phyloP scores from a whole-genome alignment of 2,329 filamentous ascomycete genomes.

The Grosmannia clavigera region DNA sequence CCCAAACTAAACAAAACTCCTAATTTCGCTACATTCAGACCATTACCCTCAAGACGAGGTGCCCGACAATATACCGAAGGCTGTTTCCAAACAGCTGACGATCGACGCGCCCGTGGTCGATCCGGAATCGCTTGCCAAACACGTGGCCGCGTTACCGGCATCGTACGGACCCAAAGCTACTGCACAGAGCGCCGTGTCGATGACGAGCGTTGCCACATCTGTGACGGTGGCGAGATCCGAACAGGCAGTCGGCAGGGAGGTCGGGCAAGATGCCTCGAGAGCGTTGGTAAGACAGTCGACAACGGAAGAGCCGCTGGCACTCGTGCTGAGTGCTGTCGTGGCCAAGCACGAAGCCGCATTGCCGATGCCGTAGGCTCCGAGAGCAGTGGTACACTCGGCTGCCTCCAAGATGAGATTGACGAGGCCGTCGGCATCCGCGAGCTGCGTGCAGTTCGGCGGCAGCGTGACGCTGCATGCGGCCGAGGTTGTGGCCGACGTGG shows the following conservation, averaged over 20 bases:
- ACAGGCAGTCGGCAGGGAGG: constrained; percentile 9
- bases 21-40: not conserved
- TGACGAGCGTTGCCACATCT: not conserved
- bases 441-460: not conserved
- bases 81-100: constrained; percentile 6
- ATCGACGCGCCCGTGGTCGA: constrained; percentile 3
- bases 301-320: constrained; percentile 1
- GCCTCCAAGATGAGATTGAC: constrained; percentile 13
- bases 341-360: constrained; percentile 5
- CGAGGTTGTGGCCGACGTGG: not conserved
- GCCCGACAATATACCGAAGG: not conserved
- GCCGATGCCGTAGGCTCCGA: constrained; percentile 16
- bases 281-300: constrained; percentile 5
- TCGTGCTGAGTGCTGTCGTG: not conserved
- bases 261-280: constrained; percentile 7
- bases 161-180: constrained; percentile 8
- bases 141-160: constrained; percentile 1
- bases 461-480: constrained; percentile 2
- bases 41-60: not conserved
- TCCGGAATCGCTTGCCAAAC: constrained; percentile 4
- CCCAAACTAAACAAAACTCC: not conserved
- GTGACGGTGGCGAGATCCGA: not conserved
- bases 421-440: not conserved
- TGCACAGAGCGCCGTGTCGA: constrained; percentile 7
- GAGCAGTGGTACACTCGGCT: constrained; percentile 16